Conservation (phyloP, 768 basidiomycete species). For the Chalciporus piperatus region DNA sequence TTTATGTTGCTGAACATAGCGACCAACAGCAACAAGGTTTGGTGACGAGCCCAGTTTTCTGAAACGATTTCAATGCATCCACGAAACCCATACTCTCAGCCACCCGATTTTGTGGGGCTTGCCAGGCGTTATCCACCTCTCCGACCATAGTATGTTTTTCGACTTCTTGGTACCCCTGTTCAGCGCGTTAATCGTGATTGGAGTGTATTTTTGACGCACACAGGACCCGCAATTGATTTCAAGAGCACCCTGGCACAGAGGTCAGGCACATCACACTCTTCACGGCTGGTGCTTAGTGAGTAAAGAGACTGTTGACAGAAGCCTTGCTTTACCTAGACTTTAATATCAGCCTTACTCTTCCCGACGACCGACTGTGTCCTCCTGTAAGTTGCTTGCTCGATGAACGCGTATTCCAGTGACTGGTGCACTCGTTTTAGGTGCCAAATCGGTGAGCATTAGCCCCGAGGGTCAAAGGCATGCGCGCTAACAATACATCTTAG, state of each 20-base stretch:
- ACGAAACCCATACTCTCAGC: constrained; percentile 45
- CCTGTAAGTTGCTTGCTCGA: constrained; percentile 53
- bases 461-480: neutral
- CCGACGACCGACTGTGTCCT: constrained; percentile 77
- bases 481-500: constrained; percentile 35
- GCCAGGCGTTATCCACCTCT: constrained; percentile 58
- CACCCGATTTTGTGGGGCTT: constrained; percentile 59
- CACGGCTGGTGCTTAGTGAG: constrained; percentile 8
- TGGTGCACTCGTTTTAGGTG: constrained; percentile 41
- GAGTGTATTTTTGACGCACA: constrained; percentile 27
- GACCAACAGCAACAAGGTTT: neutral
- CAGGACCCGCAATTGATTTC: constrained; percentile 63
- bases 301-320: constrained; percentile 69
- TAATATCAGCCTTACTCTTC: constrained; percentile 55
- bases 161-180: neutral
- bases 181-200: constrained; percentile 7
- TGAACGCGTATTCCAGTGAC: neutral
- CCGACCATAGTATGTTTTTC: constrained; percentile 45
- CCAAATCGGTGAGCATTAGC: constrained; percentile 58
- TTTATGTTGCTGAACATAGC: too few relatives aligned
- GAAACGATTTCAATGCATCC: constrained; percentile 38
- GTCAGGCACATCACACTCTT: constrained; percentile 33
- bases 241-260: constrained; percentile 67
- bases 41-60: neutral
- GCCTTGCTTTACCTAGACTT: constrained; percentile 79